Conservation (phyloP, 2,329 filamentous ascomycete species). For the Monosporascus sp. region DNA sequence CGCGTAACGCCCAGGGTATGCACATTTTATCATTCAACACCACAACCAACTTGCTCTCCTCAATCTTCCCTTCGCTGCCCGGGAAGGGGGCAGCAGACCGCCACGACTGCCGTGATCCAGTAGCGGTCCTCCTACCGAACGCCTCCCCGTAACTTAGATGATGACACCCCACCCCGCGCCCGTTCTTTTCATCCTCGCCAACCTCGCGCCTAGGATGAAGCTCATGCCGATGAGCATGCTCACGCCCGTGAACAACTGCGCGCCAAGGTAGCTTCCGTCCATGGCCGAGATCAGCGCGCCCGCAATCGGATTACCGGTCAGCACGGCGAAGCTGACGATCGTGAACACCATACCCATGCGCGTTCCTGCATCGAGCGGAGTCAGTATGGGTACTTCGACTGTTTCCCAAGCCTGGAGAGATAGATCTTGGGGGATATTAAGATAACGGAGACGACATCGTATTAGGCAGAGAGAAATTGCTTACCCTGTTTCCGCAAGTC, state of each 20-base stretch:
- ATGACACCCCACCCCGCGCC: constrained; percentile 35
- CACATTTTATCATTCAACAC: too few species aligned
- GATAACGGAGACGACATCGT: too few species aligned
- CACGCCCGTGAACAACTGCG: constrained; percentile 44
- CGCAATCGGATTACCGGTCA: constrained; percentile 48
- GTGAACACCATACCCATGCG: constrained; percentile 57
- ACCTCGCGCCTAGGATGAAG: constrained; percentile 35
- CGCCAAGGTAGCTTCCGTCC: constrained; percentile 39
- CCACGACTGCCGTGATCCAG: not conserved
- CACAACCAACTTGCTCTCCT: too few species aligned
- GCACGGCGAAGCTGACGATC: constrained; percentile 47
- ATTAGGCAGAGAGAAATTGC: too few species aligned
- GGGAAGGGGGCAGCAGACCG: too few species aligned
- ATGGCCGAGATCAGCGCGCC: constrained; percentile 42
- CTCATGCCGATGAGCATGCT: constrained; percentile 36
- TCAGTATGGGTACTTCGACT: too few species aligned
- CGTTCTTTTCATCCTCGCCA: constrained; percentile 32
- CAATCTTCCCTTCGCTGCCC: too few species aligned
- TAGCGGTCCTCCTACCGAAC: too few species aligned
- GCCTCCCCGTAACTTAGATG: constrained; percentile 20
- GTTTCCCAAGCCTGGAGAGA: too few species aligned
- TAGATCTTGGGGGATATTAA: too few species aligned
- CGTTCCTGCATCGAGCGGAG: constrained; percentile 19
- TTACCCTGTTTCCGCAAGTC: constrained; percentile 46
- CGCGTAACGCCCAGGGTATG: too few species aligned